A percentile compares a stretch with the other conserved stretches of the same genome.
phyloP scores from a whole-genome alignment of 768 basidiomycete genomes.

The Tricholoma saponaceum region DNA sequence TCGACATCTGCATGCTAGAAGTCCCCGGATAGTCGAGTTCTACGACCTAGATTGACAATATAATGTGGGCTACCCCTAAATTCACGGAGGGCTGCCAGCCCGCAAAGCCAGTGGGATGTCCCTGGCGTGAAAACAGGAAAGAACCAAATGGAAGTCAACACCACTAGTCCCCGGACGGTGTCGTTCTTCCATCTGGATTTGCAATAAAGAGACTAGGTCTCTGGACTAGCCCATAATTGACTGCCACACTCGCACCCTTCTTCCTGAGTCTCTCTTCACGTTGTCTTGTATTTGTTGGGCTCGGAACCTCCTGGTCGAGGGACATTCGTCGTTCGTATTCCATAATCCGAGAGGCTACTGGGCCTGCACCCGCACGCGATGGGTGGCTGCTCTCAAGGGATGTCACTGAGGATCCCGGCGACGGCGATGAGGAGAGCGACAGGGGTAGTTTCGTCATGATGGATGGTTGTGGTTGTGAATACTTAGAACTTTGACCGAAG shows the following conservation, averaged over 20 bases:
- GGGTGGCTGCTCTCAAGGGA: conserved; percentile 12
- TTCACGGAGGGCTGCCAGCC: too few species aligned
- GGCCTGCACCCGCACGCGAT: conserved; percentile 17
- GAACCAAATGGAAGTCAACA: background rate
- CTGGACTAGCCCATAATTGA: conserved; percentile 65
- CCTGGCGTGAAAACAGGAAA: background rate
- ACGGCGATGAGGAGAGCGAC: background rate
- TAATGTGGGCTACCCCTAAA: background rate
- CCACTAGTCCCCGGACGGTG: conserved; percentile 17
- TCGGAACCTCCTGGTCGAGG: conserved; percentile 34
- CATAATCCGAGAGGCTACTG: conserved; percentile 49
- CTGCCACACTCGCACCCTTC: conserved; percentile 17
- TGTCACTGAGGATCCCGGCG: conserved; percentile 1
- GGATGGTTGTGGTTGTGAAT: background rate
- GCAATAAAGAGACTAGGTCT: conserved; percentile 65
- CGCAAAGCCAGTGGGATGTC: background rate
- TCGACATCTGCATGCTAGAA: background rate
- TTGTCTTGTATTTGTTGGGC: conserved; percentile 36
- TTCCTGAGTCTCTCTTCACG: conserved; percentile 38
- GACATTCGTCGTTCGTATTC: conserved; percentile 59
- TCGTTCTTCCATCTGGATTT: conserved; percentile 53
- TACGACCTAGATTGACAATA: background rate
- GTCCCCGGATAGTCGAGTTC: background rate
- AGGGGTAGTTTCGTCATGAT: background rate
- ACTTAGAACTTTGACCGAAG: background rate